Evolutionary conservation across 306 rosid species (phyloP).

Genomic region (Begonia loranthoides): DNA sequence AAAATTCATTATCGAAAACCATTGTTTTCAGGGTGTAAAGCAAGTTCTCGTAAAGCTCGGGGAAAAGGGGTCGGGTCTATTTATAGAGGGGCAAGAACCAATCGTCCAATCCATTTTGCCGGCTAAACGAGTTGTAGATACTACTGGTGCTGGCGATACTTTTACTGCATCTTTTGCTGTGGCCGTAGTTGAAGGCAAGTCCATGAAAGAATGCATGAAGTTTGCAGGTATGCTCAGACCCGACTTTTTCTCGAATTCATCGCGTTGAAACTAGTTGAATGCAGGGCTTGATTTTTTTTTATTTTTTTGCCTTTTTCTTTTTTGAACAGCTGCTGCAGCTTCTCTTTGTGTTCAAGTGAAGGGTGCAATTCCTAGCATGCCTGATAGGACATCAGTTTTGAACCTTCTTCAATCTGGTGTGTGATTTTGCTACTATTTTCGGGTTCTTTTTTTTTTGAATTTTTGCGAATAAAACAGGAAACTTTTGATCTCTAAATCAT

Average conservation of each 20-base stretch:
- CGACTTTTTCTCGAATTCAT: slow-evolving; percentile 1
- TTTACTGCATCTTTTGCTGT: slow-evolving; percentile 90
- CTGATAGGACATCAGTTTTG: slow-evolving; percentile 59
- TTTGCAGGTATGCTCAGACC: slow-evolving; percentile 49
- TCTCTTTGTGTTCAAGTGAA: slow-evolving; percentile 93
- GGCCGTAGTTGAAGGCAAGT: slow-evolving; percentile 74
- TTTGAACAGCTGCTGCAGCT: slow-evolving; percentile 93
- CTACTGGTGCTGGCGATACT: slow-evolving; percentile 95
- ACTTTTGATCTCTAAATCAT: too few relatives aligned
- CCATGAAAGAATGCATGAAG: slow-evolving; percentile 52
- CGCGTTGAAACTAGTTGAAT: neutral
- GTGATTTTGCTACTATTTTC: too few relatives aligned
- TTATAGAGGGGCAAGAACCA: slow-evolving; percentile 70
- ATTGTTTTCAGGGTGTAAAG: slow-evolving; percentile 51
- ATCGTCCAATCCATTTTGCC: slow-evolving; percentile 50
- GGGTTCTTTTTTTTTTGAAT: too few relatives aligned
- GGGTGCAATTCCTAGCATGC: slow-evolving; percentile 98
- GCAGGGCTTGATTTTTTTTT: slow-evolving; percentile 4
- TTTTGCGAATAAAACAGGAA: too few relatives aligned
- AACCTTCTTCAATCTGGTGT: slow-evolving; percentile 37
- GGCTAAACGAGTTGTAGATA: slow-evolving; percentile 53
- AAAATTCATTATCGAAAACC: too few relatives aligned
- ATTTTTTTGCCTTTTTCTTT: neutral
- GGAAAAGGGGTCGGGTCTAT: slow-evolving; percentile 68
- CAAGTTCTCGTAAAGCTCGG: slow-evolving; percentile 92